Conservation (phyloP, 1,284 basidiomycete species). For the Cryptococcus sp. region DNA sequence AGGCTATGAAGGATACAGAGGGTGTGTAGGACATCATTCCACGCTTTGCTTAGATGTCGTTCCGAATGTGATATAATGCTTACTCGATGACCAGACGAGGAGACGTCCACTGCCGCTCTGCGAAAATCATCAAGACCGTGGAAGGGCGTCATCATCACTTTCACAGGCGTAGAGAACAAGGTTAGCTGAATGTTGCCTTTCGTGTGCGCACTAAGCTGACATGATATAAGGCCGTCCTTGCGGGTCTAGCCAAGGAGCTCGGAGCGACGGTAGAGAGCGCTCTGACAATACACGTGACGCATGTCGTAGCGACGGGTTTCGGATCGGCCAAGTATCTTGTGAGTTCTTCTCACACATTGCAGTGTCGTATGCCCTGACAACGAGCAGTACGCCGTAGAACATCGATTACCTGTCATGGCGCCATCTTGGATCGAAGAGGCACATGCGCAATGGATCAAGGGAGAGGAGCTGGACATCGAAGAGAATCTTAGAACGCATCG, state of each 20-base stretch:
- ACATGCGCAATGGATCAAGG: constrained; percentile 35
- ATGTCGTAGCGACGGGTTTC: constrained; percentile 40
- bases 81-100: constrained; percentile 27
- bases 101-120: constrained; percentile 23
- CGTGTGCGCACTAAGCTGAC: not conserved
- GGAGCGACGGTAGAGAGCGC: constrained; percentile 43
- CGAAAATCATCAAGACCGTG: constrained; percentile 33
- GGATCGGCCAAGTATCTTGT: constrained; percentile 47
- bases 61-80: not conserved
- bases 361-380: constrained; percentile 5
- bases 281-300: constrained; percentile 43
- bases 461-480: constrained; percentile 32
- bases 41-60: not conserved
- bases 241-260: constrained; percentile 32
- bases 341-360: constrained; percentile 9
- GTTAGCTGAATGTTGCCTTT: constrained; percentile 14
- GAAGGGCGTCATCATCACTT: constrained; percentile 40
- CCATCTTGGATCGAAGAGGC: constrained; percentile 43
- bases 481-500: constrained; percentile 30
- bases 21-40: constrained; percentile 20
- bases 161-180: constrained; percentile 50
- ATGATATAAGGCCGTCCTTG: constrained; percentile 19
- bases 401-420: constrained; percentile 41
- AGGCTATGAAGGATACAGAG: constrained; percentile 29
- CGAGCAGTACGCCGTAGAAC: constrained; percentile 44